Conservation (phyloP, 495 filamentous ascomycete species). For the Daldinia caldariorum region DNA sequence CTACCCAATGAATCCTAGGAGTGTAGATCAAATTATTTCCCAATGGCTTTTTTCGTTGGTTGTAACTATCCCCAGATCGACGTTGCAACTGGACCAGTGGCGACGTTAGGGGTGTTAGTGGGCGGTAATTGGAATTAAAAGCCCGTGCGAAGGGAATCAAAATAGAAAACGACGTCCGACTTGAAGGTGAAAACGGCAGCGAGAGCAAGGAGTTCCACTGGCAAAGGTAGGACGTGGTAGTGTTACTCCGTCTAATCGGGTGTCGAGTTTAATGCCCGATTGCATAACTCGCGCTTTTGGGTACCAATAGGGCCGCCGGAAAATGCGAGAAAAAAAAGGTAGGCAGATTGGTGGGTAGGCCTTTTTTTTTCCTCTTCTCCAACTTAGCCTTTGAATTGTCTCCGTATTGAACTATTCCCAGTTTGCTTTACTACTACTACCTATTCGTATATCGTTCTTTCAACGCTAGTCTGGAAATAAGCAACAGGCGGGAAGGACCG, state of each 20-base stretch:
- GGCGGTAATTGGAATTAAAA: conserved; percentile 18
- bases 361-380: neutral
- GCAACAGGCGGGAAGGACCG: conserved; percentile 11
- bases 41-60: conserved; percentile 25
- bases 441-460: conserved; percentile 19
- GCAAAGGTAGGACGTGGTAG: conserved; percentile 19
- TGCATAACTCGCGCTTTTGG: conserved; percentile 37
- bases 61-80: conserved; percentile 17
- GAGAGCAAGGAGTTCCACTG: conserved; percentile 25
- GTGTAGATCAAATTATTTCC: conserved; percentile 35
- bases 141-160: conserved; percentile 1
- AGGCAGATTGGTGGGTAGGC: neutral
- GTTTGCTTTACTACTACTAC: conserved; percentile 19
- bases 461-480: conserved; percentile 27
- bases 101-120: conserved; percentile 32
- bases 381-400: conserved; percentile 4
- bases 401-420: conserved; percentile 30
- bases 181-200: conserved; percentile 27
- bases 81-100: conserved; percentile 27
- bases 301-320: conserved; percentile 41
- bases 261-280: conserved; percentile 41
- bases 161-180: conserved; percentile 9
- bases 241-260: conserved; percentile 34
- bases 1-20: conserved; percentile 12
- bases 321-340: conserved; percentile 22